phyloP scores from a whole-genome alignment of 176 grass and related monocot species.

The Lolium multiflorum region DNA sequence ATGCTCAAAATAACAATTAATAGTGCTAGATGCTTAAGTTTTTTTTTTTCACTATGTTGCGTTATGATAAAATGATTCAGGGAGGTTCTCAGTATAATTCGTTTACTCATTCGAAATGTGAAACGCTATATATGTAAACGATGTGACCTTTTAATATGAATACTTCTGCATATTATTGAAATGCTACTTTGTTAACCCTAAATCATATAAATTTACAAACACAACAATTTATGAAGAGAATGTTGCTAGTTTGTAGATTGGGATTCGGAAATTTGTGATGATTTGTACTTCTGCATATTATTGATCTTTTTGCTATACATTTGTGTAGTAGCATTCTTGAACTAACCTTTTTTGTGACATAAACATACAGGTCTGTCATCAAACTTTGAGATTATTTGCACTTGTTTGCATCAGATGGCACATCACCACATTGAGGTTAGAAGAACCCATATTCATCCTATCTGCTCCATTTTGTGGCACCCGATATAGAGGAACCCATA shows the following conservation, averaged over 20 bases:
- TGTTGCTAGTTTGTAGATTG: slow-evolving; percentile 15
- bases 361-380: slow-evolving; percentile 19
- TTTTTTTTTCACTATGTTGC: neutral
- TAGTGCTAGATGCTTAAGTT: slow-evolving; percentile 19
- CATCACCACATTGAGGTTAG: slow-evolving; percentile 34
- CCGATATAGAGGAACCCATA: slow-evolving; percentile 1
- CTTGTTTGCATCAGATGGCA: neutral
- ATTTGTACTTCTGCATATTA: neutral
- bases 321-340: slow-evolving; percentile 4
- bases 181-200: slow-evolving; percentile 18
- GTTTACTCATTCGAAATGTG: neutral
- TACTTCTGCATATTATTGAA: neutral
- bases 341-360: neutral
- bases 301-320: neutral
- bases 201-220: neutral
- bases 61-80: neutral
- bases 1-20: neutral
- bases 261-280: neutral
- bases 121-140: neutral
- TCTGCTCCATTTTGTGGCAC: neutral
- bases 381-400: slow-evolving; percentile 2
- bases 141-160: slow-evolving; percentile 9
- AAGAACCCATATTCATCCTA: slow-evolving; percentile 23
- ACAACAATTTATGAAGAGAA: slow-evolving; percentile 21
- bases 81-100: slow-evolving; percentile 4